Conservation (phyloP, 352 stramenopile genomes). For the Pythium sp. region DNA sequence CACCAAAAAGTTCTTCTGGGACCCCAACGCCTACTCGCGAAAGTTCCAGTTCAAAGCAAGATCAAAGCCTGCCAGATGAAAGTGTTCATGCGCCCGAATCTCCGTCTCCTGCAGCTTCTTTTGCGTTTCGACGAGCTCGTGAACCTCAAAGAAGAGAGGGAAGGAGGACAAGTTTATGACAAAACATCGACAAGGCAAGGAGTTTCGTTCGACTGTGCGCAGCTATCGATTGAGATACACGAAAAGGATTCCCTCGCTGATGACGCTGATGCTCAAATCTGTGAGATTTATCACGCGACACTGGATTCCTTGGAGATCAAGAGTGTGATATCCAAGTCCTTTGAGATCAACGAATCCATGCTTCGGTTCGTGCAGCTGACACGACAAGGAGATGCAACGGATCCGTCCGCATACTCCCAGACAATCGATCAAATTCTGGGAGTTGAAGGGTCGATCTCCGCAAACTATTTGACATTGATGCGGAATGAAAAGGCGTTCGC, state of each 20-base stretch:
- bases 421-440: constrained; percentile 25
- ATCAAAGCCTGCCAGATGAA: constrained; percentile 20
- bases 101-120: constrained; percentile 44
- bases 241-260: background rate
- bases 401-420: constrained; percentile 21
- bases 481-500: constrained; percentile 5
- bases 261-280: background rate
- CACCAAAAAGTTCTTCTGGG: constrained; percentile 23
- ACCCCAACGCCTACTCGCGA: constrained; percentile 19
- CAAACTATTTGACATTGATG: constrained; percentile 14
- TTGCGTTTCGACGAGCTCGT: constrained; percentile 47
- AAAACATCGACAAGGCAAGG: constrained; percentile 11
- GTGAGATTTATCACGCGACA: background rate
- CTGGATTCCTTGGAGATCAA: constrained; percentile 36
- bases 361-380: constrained; percentile 29
- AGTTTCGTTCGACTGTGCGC: constrained; percentile 14
- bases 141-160: constrained; percentile 16
- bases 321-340: constrained; percentile 35
- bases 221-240: constrained; percentile 12
- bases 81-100: constrained; percentile 28
- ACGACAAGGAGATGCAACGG: constrained; percentile 6
- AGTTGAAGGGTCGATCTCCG: constrained; percentile 30
- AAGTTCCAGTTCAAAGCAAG: constrained; percentile 11
- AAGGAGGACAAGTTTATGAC: background rate
- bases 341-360: constrained; percentile 39